Percentiles rank a stretch among this genome's conserved stretches.
Evolutionary conservation across 1,284 basidiomycete species (phyloP).

Genomic region (Sporisorium scitamineum): DNA sequence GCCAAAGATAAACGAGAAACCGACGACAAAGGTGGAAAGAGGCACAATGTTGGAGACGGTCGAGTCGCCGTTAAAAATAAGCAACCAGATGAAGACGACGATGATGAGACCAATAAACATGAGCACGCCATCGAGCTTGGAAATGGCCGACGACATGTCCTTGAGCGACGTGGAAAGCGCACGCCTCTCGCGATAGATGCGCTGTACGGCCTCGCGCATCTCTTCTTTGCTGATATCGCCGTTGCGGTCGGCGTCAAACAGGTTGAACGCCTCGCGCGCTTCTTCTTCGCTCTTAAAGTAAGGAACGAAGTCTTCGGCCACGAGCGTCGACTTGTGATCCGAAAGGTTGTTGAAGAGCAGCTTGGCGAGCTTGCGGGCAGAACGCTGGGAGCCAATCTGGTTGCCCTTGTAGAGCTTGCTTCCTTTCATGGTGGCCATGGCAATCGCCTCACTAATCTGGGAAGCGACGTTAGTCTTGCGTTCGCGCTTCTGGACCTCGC

Average conservation of each 20-base stretch:
- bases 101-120: conserved; percentile 75
- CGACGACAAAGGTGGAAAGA: conserved; percentile 78
- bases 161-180: conserved; percentile 77
- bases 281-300: conserved; percentile 81
- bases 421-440: conserved; percentile 67
- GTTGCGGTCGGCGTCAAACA: conserved; percentile 86
- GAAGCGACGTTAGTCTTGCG: conserved; percentile 56
- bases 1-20: conserved; percentile 74
- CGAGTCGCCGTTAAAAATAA: conserved; percentile 80
- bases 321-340: conserved; percentile 54
- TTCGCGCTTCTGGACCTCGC: conserved; percentile 28
- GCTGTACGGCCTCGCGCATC: conserved; percentile 85
- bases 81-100: conserved; percentile 79
- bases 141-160: conserved; percentile 64
- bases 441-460: conserved; percentile 59
- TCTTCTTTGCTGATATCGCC: conserved; percentile 83
- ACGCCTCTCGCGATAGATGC: conserved; percentile 83
- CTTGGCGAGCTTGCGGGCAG: conserved; percentile 79
- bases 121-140: conserved; percentile 70
- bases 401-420: conserved; percentile 61
- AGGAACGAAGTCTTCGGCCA: conserved; percentile 75
- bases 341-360: conserved; percentile 77
- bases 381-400: conserved; percentile 73
- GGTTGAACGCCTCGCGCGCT: conserved; percentile 79
- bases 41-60: conserved; percentile 83